Evolutionary conservation across 1,284 basidiomycete species (phyloP), one percentile per base, ranked within the genome.

Genomic region (Pseudozyma flocculosa): DNA sequence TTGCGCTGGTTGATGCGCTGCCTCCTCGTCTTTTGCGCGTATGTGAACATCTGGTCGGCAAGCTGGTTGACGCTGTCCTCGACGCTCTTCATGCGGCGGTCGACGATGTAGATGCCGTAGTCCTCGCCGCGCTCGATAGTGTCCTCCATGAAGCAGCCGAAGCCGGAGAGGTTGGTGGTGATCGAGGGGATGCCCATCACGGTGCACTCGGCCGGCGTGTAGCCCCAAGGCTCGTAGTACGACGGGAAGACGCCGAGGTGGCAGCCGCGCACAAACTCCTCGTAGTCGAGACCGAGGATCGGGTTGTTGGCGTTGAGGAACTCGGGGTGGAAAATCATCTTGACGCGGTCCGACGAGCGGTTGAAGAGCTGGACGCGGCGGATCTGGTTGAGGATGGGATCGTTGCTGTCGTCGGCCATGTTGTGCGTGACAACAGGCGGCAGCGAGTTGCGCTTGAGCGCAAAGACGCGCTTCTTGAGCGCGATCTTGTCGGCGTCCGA

Each of bases 1-100:
- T 97, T 98, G 42, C 93, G 88, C 82, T 97, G 92, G 81, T 97
- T 97, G 80, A 97, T 97, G 48, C 94, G 85, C 80, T 97, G 94
- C 51, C 94, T 84, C 40, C 94, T 84, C n/a, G 91, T 89, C 83
- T 95, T 96, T 72, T 82, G 84, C 55, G 84, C 84, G 82, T 96
- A 97, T 14, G 48, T 36, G 45, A 54, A 63, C 70, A 75, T 67
- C 58, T 68, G 69, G 43, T 68, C 75, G 34, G 79, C 75, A 18
- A 84, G 77, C 73, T 84, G 82, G 80, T 85, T 88, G 65, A 95
- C 90, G 15, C 90, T 89, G 54, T 95, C 92, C 72, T 97, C 92
- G 50, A 94, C 85, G 23, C 88, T 90, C 79, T 92, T 87, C 80
- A 85, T 85, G 43, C 93, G 86, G 45, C 94, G 85, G 78, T 97